A percentile compares a stretch with the other conserved stretches of the same genome.
These are phyloP conservation scores for Trichophyton verrucosum DNA, from an alignment of 2,329 filamentous ascomycete genomes.

Conservation along the genomic window DNA sequence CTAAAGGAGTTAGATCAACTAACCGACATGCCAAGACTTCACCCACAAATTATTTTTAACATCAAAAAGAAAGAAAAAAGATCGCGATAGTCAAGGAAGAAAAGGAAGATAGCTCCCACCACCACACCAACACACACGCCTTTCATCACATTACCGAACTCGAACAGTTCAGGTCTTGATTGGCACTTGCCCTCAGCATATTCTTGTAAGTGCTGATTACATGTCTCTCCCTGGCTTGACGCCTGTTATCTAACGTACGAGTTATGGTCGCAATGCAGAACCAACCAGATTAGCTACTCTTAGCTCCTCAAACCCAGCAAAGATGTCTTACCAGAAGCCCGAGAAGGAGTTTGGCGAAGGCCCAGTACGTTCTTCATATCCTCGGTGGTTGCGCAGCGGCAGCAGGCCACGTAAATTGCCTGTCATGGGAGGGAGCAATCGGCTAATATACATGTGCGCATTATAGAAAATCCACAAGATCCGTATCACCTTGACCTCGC, in stretches of 20 bases:
- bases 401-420: not conserved
- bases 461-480: slow-evolving; percentile 85
- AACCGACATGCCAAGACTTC: slow-evolving; percentile 2
- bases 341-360: slow-evolving; percentile 90
- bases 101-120: not conserved
- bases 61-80: not conserved
- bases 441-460: not conserved
- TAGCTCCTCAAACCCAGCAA: slow-evolving; percentile 27
- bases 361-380: slow-evolving; percentile 47
- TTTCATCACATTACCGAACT: slow-evolving; percentile 76
- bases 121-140: slow-evolving; percentile 19
- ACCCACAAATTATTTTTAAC: not conserved
- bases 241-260: slow-evolving; percentile 15
- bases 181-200: slow-evolving; percentile 29
- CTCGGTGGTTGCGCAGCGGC: not conserved
- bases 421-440: not conserved
- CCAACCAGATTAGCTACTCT: not conserved
- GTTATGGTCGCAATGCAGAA: slow-evolving; percentile 15
- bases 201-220: not conserved
- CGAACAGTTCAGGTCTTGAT: slow-evolving; percentile 68
- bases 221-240: slow-evolving; percentile 8
- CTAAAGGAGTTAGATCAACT: not conserved
- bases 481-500: slow-evolving; percentile 91
- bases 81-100: not conserved
- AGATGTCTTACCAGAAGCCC: slow-evolving; percentile 88